Conservation (phyloP, 345 rosid genomes). For the Arabidopsis arenosa region DNA sequence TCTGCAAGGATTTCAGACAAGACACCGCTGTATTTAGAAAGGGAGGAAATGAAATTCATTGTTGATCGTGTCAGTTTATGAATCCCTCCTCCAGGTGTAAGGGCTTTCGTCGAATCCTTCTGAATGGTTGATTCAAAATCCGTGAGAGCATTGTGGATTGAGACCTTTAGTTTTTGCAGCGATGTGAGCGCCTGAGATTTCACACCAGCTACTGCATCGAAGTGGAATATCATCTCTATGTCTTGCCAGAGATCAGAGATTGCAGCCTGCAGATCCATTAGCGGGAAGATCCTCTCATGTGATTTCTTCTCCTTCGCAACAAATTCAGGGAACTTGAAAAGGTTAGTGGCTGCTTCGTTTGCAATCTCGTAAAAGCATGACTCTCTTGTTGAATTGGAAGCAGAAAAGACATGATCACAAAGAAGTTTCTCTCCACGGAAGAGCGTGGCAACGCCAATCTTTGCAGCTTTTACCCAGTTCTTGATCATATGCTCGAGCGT, state of each 20-base stretch:
- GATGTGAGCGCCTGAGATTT: constrained; percentile 61
- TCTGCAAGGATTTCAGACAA: constrained; percentile 67
- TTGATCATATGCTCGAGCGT: constrained; percentile 61
- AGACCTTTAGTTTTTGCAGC: constrained; percentile 58
- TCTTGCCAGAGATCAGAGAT: constrained; percentile 70
- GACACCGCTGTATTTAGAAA: constrained; percentile 56
- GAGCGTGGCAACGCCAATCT: constrained; percentile 61
- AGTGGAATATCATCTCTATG: constrained; percentile 66
- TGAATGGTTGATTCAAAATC: constrained; percentile 63
- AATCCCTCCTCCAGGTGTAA: constrained; percentile 68
- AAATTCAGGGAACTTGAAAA: constrained; percentile 75
- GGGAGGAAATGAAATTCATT: constrained; percentile 70
- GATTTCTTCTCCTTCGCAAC: constrained; percentile 64
- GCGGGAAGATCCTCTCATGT: constrained; percentile 60
- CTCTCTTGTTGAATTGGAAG: constrained; percentile 57
- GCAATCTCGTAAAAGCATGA: constrained; percentile 72
- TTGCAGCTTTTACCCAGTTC: constrained; percentile 69
- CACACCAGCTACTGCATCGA: constrained; percentile 59
- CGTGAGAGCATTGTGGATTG: constrained; percentile 48
- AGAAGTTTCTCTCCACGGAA: constrained; percentile 71
- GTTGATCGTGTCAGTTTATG: constrained; percentile 69
- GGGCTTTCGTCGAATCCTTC: constrained; percentile 56
- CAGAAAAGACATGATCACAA: constrained; percentile 71
- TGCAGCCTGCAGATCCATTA: constrained; percentile 68
- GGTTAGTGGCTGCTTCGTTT: constrained; percentile 61